phyloP scores from a whole-genome alignment of 176 grass and related monocot species.

The Elaeis guineensis region DNA sequence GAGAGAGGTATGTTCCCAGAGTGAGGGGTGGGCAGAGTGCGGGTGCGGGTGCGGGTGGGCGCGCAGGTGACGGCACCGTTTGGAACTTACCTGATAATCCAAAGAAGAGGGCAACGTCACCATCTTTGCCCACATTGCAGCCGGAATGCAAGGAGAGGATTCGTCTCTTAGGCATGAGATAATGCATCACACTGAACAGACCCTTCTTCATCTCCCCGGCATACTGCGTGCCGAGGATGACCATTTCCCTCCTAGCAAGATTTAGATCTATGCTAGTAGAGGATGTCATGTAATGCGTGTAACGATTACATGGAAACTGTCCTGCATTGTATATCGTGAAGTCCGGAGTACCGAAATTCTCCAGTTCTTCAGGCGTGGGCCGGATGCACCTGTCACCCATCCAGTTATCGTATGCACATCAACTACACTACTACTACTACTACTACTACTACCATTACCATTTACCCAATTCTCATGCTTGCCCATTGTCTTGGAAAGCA shows the following conservation, averaged over 20 bases:
- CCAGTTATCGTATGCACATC: slow-evolving; percentile 47
- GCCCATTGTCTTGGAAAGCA: slow-evolving; percentile 35
- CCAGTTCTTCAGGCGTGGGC: slow-evolving; percentile 86
- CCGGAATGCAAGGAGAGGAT: slow-evolving; percentile 98
- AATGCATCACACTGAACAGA: slow-evolving; percentile 97
- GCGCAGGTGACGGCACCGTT: slow-evolving; percentile 49
- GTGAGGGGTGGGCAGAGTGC: not conserved
- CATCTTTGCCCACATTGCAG: slow-evolving; percentile 91
- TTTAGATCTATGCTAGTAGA: slow-evolving; percentile 94
- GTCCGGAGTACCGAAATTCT: slow-evolving; percentile 89
- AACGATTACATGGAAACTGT: slow-evolving; percentile 96
- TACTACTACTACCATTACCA: too few species aligned
- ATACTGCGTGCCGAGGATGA: slow-evolving; percentile 99
- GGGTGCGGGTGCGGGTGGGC: slow-evolving; percentile 47
- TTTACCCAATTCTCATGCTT: slow-evolving; percentile 10
- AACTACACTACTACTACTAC: slow-evolving; percentile 34
- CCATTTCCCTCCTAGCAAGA: slow-evolving; percentile 94
- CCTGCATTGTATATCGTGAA: slow-evolving; percentile 99
- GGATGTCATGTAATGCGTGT: slow-evolving; percentile 99
- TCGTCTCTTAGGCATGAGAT: slow-evolving; percentile 90
- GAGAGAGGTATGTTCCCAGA: too few species aligned
- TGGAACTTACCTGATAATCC: slow-evolving; percentile 79
- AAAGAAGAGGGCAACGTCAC: slow-evolving; percentile 99
- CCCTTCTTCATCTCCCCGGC: slow-evolving; percentile 99
- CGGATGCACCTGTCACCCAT: slow-evolving; percentile 90